These are phyloP conservation scores for Lactarius akahatsu DNA, from an alignment of 768 basidiomycete species.

Conservation along the genomic window DNA sequence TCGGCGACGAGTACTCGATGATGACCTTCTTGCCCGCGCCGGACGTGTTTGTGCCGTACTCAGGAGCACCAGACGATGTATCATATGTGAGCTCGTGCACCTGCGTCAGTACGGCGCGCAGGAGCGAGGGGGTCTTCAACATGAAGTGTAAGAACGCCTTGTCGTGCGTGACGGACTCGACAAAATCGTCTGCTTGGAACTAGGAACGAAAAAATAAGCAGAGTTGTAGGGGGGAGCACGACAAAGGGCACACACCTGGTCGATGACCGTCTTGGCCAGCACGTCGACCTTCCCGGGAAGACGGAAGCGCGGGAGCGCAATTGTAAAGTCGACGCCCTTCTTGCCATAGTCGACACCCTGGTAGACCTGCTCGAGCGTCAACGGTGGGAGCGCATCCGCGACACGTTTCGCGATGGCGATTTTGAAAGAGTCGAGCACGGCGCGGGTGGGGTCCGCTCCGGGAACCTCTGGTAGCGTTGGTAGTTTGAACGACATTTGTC, in stretches of 20 bases:
- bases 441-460: constrained; percentile 60
- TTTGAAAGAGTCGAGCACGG: constrained; percentile 73
- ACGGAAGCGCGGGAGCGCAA: constrained; percentile 89
- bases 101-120: constrained; percentile 66
- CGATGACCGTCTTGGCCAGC: constrained; percentile 70
- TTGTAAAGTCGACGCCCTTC: constrained; percentile 90
- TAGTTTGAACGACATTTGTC: constrained; percentile 22
- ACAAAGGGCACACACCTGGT: constrained; percentile 47
- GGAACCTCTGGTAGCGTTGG: constrained; percentile 44
- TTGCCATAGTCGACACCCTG: constrained; percentile 86
- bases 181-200: constrained; percentile 84
- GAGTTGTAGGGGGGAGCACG: not conserved
- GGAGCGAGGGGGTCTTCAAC: constrained; percentile 61
- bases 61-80: constrained; percentile 54
- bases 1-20: constrained; percentile 93
- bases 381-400: constrained; percentile 58
- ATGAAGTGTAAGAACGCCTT: constrained; percentile 85
- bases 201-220: constrained; percentile 33
- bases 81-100: constrained; percentile 70
- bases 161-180: constrained; percentile 66
- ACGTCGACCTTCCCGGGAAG: constrained; percentile 81
- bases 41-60: constrained; percentile 78
- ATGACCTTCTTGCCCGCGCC: constrained; percentile 82
- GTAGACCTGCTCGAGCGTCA: constrained; percentile 78
- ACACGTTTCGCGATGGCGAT: constrained; percentile 75